These are phyloP conservation scores for Cladophialophora carrionii DNA, from an alignment of 2,329 filamentous ascomycete genomes.

Conservation along the genomic window DNA sequence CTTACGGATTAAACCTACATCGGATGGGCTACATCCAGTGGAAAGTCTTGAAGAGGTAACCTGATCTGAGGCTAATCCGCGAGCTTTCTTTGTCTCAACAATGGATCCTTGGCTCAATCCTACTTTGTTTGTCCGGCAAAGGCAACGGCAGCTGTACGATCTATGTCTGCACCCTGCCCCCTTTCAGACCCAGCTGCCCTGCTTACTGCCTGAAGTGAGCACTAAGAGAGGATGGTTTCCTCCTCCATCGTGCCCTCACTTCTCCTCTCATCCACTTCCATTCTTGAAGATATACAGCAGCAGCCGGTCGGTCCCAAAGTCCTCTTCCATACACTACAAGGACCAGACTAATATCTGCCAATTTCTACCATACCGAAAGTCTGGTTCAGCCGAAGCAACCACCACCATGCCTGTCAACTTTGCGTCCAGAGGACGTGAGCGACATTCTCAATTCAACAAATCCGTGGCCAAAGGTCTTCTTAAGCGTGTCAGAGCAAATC, in stretches of 20 bases:
- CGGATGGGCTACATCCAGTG: no score
- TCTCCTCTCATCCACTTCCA: neutral
- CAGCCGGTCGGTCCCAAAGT: neutral
- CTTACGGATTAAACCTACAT: neutral
- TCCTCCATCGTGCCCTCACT: neutral
- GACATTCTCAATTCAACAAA: neutral
- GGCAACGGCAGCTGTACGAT: neutral
- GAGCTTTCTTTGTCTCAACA: neutral
- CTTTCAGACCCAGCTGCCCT: neutral
- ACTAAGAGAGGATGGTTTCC: neutral
- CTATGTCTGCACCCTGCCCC: neutral
- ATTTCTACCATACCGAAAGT: neutral
- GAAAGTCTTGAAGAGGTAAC: neutral
- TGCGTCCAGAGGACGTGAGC: neutral
- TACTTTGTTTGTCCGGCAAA: neutral
- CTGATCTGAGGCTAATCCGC: neutral
- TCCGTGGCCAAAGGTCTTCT: neutral
- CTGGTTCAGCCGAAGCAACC: neutral
- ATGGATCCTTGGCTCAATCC: neutral
- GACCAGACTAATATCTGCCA: neutral
- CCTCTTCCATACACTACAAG: neutral
- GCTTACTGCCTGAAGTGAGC: neutral
- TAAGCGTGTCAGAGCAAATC: neutral
- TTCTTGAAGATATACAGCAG: neutral
- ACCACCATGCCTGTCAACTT: neutral